Evolutionary conservation across 805 yeast species (phyloP), one percentile per base, ranked within the genome.

Genomic region (Kodamaea kaohsiungensis): DNA sequence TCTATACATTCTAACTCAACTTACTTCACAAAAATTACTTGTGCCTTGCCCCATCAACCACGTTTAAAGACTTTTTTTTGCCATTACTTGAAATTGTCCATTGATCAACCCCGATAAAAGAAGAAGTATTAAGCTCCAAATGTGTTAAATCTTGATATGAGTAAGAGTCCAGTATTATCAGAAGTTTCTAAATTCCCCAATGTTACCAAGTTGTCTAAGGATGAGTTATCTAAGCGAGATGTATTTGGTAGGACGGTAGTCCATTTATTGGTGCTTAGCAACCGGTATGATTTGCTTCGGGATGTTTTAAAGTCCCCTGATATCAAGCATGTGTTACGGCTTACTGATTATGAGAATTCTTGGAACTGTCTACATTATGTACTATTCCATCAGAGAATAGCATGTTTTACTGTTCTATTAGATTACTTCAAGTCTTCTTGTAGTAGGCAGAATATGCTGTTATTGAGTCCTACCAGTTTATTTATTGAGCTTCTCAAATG

Each of bases 341-440:
- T 70, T 0, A 69, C 75, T 1, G 97, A 92, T 66, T 73, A 73
- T 51, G 97, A 91, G 67, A 89, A 83, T 64, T 88, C 90, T 1
- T 91, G 96, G 87, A 88, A 89, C 43, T 83, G 90, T 22, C 73
- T 92, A 27, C 97, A 92, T 67, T 81, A 84, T 56, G 83, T 91
- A 3, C 71, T 88, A 12, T 82, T 75, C 59, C 71, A 80, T 57
- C 88, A 84, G 35, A 76, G 86, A 52, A 69, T 86, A 43, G 63
- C 78, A 16, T 80, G 87, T 63, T 84, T 86, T 8, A 78, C 76
- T 51, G 67, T 65, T 1, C 53, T 76, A 17, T 49, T 73, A 22
- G 73, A 71, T 18, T 62, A 62, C 55, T 61, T 70, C 33, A 62
- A 53, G 50, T 27, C 54, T 12, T 27, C 54, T 19, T 45, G 57